phyloP scores from a whole-genome alignment of 164 flowering plant species.

The Umbilicus rupestris region DNA sequence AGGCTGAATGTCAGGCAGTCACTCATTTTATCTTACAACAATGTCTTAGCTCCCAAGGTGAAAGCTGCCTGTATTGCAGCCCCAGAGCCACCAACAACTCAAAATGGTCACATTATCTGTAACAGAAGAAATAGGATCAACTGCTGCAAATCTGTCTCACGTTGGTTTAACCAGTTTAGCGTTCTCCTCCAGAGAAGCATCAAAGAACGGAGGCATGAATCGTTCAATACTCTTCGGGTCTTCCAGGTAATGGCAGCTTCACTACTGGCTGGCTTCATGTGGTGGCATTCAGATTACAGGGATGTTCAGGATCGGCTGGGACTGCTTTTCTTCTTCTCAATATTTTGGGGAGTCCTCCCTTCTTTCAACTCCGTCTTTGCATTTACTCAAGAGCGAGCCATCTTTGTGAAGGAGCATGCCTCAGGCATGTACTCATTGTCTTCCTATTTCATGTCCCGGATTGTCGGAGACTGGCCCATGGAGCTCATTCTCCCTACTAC shows the following conservation, averaged over 20 bases:
- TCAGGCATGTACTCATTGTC: constrained; percentile 89
- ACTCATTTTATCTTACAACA: constrained; percentile 6
- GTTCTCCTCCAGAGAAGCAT: constrained; percentile 3
- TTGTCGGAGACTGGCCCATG: constrained; percentile 79
- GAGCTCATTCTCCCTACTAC: constrained; percentile 79
- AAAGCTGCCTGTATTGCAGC: constrained; percentile 3
- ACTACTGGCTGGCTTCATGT: background rate
- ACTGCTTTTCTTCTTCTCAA: constrained; percentile 79
- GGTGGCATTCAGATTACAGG: constrained; percentile 18
- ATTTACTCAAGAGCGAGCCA: constrained; percentile 75
- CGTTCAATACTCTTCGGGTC: background rate
- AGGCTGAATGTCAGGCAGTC: constrained; percentile 7
- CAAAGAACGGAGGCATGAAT: constrained; percentile 5
- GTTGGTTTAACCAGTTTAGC: constrained; percentile 1
- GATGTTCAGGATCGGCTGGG: constrained; percentile 45
- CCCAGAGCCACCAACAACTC: background rate
- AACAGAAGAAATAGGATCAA: constrained; percentile 2
- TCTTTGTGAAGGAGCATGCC: constrained; percentile 62
- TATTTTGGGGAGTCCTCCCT: constrained; percentile 94
- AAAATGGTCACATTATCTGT: background rate
- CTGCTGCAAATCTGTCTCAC: background rate
- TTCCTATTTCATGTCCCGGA: constrained; percentile 69
- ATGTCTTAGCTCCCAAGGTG: constrained; percentile 7
- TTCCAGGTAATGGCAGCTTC: constrained; percentile 5
- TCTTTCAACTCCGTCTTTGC: constrained; percentile 72